Evolutionary conservation across 2,329 filamentous ascomycete genomes (phyloP).

Genomic region (Penicillium sp.): DNA sequence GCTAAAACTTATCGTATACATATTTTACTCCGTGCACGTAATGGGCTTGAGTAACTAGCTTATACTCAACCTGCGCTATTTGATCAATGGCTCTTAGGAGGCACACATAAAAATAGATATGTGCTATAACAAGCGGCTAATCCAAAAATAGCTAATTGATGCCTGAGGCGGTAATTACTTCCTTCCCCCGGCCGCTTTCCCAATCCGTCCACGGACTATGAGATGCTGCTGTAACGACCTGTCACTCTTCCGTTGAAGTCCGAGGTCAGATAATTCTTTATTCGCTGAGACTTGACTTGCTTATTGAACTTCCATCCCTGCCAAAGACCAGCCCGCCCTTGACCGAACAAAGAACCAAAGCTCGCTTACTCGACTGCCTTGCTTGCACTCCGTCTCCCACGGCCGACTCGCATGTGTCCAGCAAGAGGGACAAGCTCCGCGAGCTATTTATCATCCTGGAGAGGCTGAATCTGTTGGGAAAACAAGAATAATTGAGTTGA

Average conservation of each 20-base stretch:
- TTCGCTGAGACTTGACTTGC: not conserved
- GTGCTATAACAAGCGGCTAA: not conserved
- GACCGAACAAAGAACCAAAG: slow-evolving; percentile 10
- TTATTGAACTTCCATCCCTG: not conserved
- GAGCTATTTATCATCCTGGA: slow-evolving; percentile 2
- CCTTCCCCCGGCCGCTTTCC: slow-evolving; percentile 20
- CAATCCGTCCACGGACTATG: slow-evolving; percentile 25
- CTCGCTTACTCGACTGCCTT: slow-evolving; percentile 5
- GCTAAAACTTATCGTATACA: no score
- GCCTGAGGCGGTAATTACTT: slow-evolving; percentile 16
- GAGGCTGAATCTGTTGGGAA: not conserved
- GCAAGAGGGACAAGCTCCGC: slow-evolving; percentile 14
- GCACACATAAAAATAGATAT: slow-evolving; percentile 10
- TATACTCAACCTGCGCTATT: not conserved
- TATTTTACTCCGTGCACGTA: not conserved
- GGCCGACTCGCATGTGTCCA: slow-evolving; percentile 18
- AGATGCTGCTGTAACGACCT: slow-evolving; percentile 10
- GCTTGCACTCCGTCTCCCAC: slow-evolving; percentile 15
- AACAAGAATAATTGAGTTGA: slow-evolving; percentile 9
- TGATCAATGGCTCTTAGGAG: not conserved
- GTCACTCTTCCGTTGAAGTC: slow-evolving; percentile 4
- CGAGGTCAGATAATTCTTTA: slow-evolving; percentile 1
- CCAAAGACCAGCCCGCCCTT: not conserved
- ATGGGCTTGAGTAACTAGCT: not conserved
- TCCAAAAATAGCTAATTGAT: not conserved